Percentiles rank a stretch among this genome's conserved stretches.
Evolutionary conservation across 2,329 filamentous ascomycete species (phyloP).

Genomic region (Hortaea sp.): DNA sequence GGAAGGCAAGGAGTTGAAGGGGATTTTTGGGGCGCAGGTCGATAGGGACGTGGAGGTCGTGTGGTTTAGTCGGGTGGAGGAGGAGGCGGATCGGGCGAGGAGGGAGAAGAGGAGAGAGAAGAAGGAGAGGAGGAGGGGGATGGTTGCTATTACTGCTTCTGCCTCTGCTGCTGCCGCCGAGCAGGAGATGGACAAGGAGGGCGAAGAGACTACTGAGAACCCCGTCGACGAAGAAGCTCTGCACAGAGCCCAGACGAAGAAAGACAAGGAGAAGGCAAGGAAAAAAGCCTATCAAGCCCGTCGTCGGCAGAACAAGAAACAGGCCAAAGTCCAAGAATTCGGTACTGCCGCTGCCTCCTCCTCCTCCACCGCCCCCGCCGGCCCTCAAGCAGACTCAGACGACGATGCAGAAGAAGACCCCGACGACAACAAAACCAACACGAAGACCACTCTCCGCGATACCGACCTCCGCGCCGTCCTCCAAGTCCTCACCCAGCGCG

Average conservation of each 20-base stretch:
- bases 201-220: neutral
- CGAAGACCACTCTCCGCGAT: too few relatives aligned
- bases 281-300: slow-evolving; percentile 1
- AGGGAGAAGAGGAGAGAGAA: slow-evolving; percentile 2
- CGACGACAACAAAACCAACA: too few relatives aligned
- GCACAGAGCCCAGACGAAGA: slow-evolving; percentile 1
- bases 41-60: too few relatives aligned
- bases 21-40: neutral
- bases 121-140: slow-evolving; percentile 3
- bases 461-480: too few relatives aligned
- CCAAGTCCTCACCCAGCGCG: too few relatives aligned
- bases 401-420: too few relatives aligned
- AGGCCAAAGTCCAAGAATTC: too few relatives aligned
- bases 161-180: too few relatives aligned
- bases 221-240: neutral
- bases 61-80: neutral
- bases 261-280: slow-evolving; percentile 4
- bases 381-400: too few relatives aligned
- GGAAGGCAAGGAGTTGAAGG: neutral
- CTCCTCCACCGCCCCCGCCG: too few relatives aligned
- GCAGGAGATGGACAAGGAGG: neutral
- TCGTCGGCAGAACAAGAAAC: neutral
- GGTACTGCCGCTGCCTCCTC: too few relatives aligned
- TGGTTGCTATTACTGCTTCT: neutral
- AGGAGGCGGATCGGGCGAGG: neutral